Percentiles rank a stretch among this genome's conserved stretches.
Conservation (phyloP, 768 basidiomycete genomes). For the Pisolithus marmoratus region DNA sequence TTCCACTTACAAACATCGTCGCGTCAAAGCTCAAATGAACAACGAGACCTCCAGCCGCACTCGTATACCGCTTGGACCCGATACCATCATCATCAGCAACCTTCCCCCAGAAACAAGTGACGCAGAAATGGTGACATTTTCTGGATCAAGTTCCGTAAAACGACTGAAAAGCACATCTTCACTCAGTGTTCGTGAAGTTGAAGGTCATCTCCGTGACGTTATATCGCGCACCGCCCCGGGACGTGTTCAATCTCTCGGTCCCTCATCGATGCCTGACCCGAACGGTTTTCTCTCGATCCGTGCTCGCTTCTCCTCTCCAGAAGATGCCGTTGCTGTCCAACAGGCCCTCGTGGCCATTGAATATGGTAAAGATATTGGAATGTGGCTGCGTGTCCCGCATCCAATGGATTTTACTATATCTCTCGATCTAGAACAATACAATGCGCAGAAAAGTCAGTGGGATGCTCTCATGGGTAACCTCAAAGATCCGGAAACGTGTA, state of each 20-base stretch:
- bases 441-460: constrained; percentile 47
- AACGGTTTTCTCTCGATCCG: constrained; percentile 32
- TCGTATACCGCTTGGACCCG: constrained; percentile 20
- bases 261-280: constrained; percentile 10
- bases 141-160: constrained; percentile 23
- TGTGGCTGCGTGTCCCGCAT: constrained; percentile 40
- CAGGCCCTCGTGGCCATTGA: constrained; percentile 30
- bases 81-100: constrained; percentile 39
- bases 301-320: constrained; percentile 45
- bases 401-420: constrained; percentile 46
- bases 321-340: constrained; percentile 38
- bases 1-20: constrained; percentile 32
- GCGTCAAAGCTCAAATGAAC: constrained; percentile 44
- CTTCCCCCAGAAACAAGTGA: constrained; percentile 28
- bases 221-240: constrained; percentile 17
- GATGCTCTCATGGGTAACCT: constrained; percentile 33
- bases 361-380: constrained; percentile 26
- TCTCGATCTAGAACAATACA: constrained; percentile 44
- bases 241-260: constrained; percentile 11
- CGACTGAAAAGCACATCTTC: constrained; percentile 20
- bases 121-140: constrained; percentile 23
- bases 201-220: constrained; percentile 18
- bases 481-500: constrained; percentile 32
- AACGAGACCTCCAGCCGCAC: constrained; percentile 29
- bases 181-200: constrained; percentile 14